Evolutionary conservation across 1,284 basidiomycete genomes (phyloP).

Genomic region (Puccinia polysora): DNA sequence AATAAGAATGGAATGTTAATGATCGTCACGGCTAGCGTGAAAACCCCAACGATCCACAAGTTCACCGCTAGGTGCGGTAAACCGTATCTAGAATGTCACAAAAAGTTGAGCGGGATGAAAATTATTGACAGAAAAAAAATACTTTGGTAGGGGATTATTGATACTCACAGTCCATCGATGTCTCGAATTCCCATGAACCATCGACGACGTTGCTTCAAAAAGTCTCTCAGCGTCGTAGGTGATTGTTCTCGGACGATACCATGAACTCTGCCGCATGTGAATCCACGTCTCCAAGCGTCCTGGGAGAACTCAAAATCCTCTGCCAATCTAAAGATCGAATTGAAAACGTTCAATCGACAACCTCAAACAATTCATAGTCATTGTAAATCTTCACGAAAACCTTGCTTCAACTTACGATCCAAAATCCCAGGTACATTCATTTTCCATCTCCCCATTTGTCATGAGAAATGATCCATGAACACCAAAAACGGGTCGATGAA

Average conservation of each 20-base stretch:
- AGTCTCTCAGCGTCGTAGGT: slow-evolving; percentile 54
- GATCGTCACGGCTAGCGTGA: slow-evolving; percentile 54
- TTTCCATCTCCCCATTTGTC: slow-evolving; percentile 56
- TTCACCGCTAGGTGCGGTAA: slow-evolving; percentile 55
- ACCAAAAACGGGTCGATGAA: slow-evolving; percentile 55
- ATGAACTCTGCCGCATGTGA: slow-evolving; percentile 55
- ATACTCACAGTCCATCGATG: slow-evolving; percentile 45
- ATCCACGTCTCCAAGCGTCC: slow-evolving; percentile 55
- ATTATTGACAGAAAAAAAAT: too few relatives aligned
- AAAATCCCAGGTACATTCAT: slow-evolving; percentile 54
- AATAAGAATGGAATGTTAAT: slow-evolving; percentile 54
- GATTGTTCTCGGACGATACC: slow-evolving; percentile 55
- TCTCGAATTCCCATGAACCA: slow-evolving; percentile 55
- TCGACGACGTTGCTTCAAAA: slow-evolving; percentile 55
- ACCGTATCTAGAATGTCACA: slow-evolving; percentile 53
- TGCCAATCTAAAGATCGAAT: slow-evolving; percentile 50
- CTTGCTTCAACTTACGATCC: slow-evolving; percentile 42
- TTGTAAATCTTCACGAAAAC: too few relatives aligned
- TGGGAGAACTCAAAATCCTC: slow-evolving; percentile 56
- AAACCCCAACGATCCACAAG: slow-evolving; percentile 55
- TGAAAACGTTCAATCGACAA: too few relatives aligned
- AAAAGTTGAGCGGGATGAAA: too few relatives aligned
- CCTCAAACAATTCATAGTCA: too few relatives aligned
- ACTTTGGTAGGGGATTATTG: too few relatives aligned
- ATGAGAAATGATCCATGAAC: slow-evolving; percentile 55